Evolutionary conservation across 305 asterid species (phyloP), one percentile per base, ranked within the genome.

Genomic region (Fraxinus velutina): DNA sequence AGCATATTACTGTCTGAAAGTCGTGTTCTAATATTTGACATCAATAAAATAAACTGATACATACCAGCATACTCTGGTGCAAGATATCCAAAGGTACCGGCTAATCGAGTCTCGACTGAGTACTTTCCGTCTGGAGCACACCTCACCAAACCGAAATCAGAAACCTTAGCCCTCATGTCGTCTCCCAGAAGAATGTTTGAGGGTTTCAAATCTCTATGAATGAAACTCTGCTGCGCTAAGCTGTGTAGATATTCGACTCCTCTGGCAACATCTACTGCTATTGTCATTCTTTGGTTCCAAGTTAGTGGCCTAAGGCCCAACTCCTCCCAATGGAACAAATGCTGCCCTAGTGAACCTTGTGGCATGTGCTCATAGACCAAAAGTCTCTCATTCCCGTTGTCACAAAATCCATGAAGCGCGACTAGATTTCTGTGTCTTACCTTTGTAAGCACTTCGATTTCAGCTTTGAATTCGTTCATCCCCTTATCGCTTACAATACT

Each of bases 81-180:
- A 82, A 95, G 96, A 88, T 93, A 95, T 13, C 99, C 99, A 17
- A 93, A 95, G 2, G 99, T 95, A 80, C 99, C 99, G 0, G 99
- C 99, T 29, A 93, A 84, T 66, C 87, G 83, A 1, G 99, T 92
- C 81, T 90, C 95, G 4, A 93, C 50, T 0, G 99, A 93, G 68
- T 81, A 70, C 36, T 85, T 87, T 1, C 93, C 92, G 30, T 88
- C 92, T 1, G 95, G 94, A 2, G 97, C 93, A 5, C 88, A 83
- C 77, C 87, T 91, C 55, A 93, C 99, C 89, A 95, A 78, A 24
- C 99, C 99, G 62, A 95, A 95, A 90, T 95, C 99, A 0, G 97
- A 84, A 81, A 95, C 99, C 86, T 95, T 95, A 6, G 97, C 98
- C 83, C 95, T 92, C 94, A 91, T 86, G 47, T 92, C 93, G 77